Evolutionary conservation across 2,329 filamentous ascomycete genomes (phyloP).

Genomic region (Neopestalotiopsis rosae): DNA sequence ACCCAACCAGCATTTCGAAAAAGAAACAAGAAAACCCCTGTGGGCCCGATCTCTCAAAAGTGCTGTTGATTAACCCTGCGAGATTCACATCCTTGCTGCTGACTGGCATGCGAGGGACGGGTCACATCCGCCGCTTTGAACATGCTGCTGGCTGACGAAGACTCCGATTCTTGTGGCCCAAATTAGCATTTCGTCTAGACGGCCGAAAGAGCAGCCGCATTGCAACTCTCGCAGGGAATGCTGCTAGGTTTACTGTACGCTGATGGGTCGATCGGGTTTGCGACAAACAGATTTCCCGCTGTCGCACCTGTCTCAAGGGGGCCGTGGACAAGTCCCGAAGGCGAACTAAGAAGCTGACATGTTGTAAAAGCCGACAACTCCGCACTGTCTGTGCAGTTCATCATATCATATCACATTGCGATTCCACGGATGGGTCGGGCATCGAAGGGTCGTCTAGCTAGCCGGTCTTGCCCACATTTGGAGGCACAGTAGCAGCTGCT

Average conservation of each 20-base stretch:
- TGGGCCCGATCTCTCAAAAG: background rate
- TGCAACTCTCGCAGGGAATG: background rate
- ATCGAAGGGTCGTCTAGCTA: background rate
- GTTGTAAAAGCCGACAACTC: background rate
- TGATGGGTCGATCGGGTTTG: background rate
- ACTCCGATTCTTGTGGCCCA: conserved; percentile 1
- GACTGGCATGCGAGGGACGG: background rate
- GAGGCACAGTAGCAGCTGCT: background rate
- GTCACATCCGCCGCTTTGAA: background rate
- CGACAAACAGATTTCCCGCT: background rate
- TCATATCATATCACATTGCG: background rate
- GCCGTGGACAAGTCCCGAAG: background rate
- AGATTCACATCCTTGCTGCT: background rate
- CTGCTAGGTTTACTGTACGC: background rate
- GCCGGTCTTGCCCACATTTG: background rate
- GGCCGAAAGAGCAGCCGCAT: background rate
- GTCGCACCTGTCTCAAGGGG: background rate
- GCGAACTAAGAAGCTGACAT: background rate
- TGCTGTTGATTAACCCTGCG: background rate
- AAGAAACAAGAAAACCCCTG: background rate
- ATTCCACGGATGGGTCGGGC: background rate
- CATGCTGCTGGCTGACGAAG: background rate
- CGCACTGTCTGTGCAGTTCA: background rate
- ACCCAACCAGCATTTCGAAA: background rate
- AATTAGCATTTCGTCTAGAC: background rate